Percentiles rank a stretch among this genome's conserved stretches.
phyloP scores from a whole-genome alignment of 768 basidiomycete species.

The Boletus edulis region DNA sequence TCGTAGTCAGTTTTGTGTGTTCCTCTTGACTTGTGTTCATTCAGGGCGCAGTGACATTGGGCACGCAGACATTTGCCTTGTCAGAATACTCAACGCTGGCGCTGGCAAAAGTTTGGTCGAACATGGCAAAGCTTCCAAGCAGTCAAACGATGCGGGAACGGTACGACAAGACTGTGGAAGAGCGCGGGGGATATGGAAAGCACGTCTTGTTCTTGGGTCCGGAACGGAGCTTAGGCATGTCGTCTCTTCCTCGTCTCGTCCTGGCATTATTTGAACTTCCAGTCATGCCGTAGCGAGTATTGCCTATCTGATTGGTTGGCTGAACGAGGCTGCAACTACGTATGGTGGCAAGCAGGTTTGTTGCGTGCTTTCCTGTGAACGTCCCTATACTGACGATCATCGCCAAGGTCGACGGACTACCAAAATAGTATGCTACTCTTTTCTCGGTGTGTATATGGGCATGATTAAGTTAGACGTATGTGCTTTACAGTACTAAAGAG shows the following conservation, averaged over 20 bases:
- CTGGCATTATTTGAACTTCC: background rate
- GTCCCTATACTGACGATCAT: background rate
- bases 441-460: background rate
- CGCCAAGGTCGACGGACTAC: background rate
- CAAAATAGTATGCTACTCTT: background rate
- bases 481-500: background rate
- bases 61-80: background rate
- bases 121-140: slow-evolving; percentile 10
- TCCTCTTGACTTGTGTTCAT: too few species aligned
- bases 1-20: background rate
- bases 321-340: slow-evolving; percentile 7
- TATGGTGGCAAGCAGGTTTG: slow-evolving; percentile 14
- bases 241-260: background rate
- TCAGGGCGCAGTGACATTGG: background rate
- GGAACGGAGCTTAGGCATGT: background rate
- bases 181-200: slow-evolving; percentile 15
- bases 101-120: slow-evolving; percentile 15
- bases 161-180: background rate
- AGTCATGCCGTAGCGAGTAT: background rate
- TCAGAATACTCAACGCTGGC: slow-evolving; percentile 4
- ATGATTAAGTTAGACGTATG: background rate
- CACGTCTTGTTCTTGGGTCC: background rate
- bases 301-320: background rate
- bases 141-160: background rate
- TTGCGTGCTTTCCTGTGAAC: background rate